A percentile compares a stretch with the other conserved stretches of the same genome.
Evolutionary conservation across 768 basidiomycete species (phyloP).

Genomic region (Polyporus arcularius): DNA sequence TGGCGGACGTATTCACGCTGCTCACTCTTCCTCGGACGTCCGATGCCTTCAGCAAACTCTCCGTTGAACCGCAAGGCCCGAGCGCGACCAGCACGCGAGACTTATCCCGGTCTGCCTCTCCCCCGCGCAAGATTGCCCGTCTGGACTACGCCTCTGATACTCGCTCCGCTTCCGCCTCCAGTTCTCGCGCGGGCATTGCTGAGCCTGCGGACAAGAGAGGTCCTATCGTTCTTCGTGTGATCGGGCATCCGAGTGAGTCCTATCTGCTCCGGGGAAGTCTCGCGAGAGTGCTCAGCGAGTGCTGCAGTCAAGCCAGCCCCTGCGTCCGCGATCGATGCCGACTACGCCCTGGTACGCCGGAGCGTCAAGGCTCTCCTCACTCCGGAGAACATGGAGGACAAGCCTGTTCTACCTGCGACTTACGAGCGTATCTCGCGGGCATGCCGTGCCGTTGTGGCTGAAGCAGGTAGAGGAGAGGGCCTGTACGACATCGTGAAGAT

Average conservation of each 20-base stretch:
- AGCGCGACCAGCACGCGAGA: conserved; percentile 24
- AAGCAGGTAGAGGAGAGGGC: conserved; percentile 53
- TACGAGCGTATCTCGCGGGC: conserved; percentile 59
- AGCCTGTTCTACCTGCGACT: conserved; percentile 42
- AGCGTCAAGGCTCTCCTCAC: conserved; percentile 39
- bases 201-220: conserved; percentile 26
- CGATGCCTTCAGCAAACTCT: conserved; percentile 24
- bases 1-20: conserved; percentile 28
- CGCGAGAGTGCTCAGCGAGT: background rate
- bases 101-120: conserved; percentile 49
- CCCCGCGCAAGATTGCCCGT: conserved; percentile 69
- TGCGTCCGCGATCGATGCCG: conserved; percentile 17
- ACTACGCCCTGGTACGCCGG: conserved; percentile 40
- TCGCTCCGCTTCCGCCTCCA: conserved; percentile 56
- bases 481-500: conserved; percentile 59
- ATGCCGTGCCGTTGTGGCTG: conserved; percentile 56
- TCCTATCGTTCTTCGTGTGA: conserved; percentile 49
- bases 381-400: conserved; percentile 32
- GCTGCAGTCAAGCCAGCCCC: conserved; percentile 18
- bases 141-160: conserved; percentile 65
- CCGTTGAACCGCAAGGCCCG: conserved; percentile 10
- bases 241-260: conserved; percentile 39
- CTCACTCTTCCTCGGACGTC: conserved; percentile 26
- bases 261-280: background rate
- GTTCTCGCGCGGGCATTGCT: conserved; percentile 36